phyloP scores from a whole-genome alignment of 768 basidiomycete species.

The Plicaturopsis crispa region DNA sequence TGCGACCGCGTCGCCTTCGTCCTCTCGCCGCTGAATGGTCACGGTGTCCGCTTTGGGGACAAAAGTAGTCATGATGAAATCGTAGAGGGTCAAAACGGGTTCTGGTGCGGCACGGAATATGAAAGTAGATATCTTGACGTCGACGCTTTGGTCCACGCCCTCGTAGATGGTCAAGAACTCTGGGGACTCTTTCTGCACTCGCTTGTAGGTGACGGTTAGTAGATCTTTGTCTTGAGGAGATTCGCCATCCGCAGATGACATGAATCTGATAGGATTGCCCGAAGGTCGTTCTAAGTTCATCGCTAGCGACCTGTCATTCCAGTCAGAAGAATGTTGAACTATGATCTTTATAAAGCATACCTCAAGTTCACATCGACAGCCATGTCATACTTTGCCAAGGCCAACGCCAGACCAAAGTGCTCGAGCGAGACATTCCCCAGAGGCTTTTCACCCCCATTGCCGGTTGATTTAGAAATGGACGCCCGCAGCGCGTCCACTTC shows the following conservation, averaged over 20 bases:
- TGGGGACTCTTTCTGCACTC: conserved; percentile 79
- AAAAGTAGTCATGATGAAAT: conserved; percentile 97
- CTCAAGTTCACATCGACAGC: conserved; percentile 75
- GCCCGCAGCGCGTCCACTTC: conserved; percentile 78
- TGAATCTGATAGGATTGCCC: conserved; percentile 47
- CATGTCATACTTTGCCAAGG: conserved; percentile 79
- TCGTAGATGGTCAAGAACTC: conserved; percentile 76
- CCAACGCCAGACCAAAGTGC: conserved; percentile 69
- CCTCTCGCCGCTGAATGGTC: conserved; percentile 6
- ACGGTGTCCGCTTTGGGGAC: conserved; percentile 37
- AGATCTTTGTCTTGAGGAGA: conserved; percentile 50
- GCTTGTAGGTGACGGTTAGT: conserved; percentile 68
- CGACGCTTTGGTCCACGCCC: conserved; percentile 81
- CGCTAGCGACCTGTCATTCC: conserved; percentile 50
- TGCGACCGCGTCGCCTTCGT: conserved; percentile 4
- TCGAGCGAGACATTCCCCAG: conserved; percentile 77
- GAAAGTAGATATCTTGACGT: conserved; percentile 85
- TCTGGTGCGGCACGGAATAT: conserved; percentile 85
- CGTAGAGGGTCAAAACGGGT: conserved; percentile 85
- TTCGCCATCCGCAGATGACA: conserved; percentile 48
- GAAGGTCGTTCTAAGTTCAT: conserved; percentile 64
- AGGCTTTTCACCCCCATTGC: conserved; percentile 56
- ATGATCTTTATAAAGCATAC: conserved; percentile 22
- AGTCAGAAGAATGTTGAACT: conserved; percentile 5
- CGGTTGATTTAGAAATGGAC: conserved; percentile 62